Conservation (phyloP, 2,329 filamentous ascomycete species). For the Scytalidium sp. region DNA sequence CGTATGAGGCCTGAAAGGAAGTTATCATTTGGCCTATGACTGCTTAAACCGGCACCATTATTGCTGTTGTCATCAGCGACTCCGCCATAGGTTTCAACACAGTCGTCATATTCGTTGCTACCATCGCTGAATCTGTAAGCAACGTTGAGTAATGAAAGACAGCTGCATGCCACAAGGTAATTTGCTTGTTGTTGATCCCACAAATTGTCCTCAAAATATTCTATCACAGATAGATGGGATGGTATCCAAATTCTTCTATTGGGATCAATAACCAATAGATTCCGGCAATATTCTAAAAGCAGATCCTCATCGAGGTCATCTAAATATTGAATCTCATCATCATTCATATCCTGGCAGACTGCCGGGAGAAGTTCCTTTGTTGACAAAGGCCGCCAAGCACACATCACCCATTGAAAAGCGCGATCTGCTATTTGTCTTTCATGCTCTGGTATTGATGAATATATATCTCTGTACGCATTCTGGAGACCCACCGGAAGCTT, state of each 20-base stretch:
- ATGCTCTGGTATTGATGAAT: conserved; percentile 11
- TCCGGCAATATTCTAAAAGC: conserved; percentile 17
- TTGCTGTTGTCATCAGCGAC: too few species aligned
- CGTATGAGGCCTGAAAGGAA: too few species aligned
- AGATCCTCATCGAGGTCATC: conserved; percentile 11
- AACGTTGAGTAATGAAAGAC: conserved; percentile 6
- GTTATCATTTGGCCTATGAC: too few species aligned
- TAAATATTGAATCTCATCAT: conserved; percentile 3
- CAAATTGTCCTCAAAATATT: conserved; percentile 22
- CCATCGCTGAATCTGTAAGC: too few species aligned
- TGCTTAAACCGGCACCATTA: too few species aligned
- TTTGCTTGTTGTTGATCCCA: conserved; percentile 11
- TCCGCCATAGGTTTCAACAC: too few species aligned
- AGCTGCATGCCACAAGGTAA: conserved; percentile 4
- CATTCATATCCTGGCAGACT: conserved; percentile 12
- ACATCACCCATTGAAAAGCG: conserved; percentile 25
- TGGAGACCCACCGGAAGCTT: conserved; percentile 26
- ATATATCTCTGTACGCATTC: conserved; percentile 28
- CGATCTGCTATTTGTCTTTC: conserved; percentile 14
- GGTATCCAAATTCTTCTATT: conserved; percentile 14
- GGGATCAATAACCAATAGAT: conserved; percentile 21
- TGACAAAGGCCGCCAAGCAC: conserved; percentile 12
- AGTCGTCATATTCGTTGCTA: too few species aligned
- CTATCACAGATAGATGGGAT: conserved; percentile 25
- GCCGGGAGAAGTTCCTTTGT: conserved; percentile 13